A percentile compares a stretch with the other conserved stretches of the same genome.
phyloP scores from a whole-genome alignment of 352 stramenopile genomes.

The Phytopythium cucurbitacearum region DNA sequence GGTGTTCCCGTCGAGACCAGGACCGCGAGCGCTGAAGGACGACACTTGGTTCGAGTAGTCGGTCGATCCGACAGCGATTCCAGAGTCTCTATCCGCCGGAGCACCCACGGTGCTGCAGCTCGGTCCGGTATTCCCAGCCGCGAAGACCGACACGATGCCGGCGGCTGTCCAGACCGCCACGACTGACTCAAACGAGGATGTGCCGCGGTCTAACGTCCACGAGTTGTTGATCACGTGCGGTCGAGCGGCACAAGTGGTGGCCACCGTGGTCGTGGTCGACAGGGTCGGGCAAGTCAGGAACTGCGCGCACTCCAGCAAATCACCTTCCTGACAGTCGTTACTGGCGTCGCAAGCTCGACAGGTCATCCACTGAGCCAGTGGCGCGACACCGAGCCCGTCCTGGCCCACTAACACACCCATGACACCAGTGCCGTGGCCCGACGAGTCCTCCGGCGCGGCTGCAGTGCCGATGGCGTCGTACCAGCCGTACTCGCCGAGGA shows the following conservation, averaged over 20 bases:
- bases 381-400: constrained; percentile 29
- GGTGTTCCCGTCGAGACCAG: constrained; percentile 29
- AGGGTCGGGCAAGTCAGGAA: constrained; percentile 37
- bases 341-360: constrained; percentile 32
- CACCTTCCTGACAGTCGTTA: constrained; percentile 23
- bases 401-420: constrained; percentile 28
- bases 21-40: constrained; percentile 28
- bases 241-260: constrained; percentile 32
- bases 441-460: constrained; percentile 22
- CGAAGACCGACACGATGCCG: constrained; percentile 51
- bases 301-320: constrained; percentile 38
- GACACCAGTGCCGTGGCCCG: constrained; percentile 31
- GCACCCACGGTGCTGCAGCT: constrained; percentile 32
- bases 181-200: constrained; percentile 14
- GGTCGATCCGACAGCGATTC: constrained; percentile 47
- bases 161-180: constrained; percentile 48
- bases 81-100: constrained; percentile 27
- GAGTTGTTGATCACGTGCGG: constrained; percentile 68
- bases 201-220: constrained; percentile 42
- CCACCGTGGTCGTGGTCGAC: background rate
- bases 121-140: constrained; percentile 39
- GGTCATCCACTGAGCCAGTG: constrained; percentile 31
- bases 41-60: constrained; percentile 27
- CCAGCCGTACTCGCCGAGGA: constrained; percentile 38
- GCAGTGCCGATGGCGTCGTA: constrained; percentile 34